Conservation (phyloP, 805 yeast genomes). For the Lachancea fermentati region DNA sequence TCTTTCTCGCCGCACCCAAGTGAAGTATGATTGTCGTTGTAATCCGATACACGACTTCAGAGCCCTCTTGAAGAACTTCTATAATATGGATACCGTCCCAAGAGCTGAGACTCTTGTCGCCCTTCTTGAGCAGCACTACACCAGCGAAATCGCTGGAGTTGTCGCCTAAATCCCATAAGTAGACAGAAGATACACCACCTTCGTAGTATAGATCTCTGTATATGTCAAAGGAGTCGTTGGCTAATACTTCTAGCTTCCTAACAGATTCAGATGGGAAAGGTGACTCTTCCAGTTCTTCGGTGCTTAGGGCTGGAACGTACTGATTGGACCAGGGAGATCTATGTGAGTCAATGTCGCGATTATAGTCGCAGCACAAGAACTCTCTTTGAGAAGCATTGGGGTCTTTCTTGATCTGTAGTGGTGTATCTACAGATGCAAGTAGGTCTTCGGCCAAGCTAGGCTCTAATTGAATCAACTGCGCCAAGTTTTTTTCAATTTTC, state of each 20-base stretch:
- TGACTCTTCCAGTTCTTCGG: conserved; percentile 57
- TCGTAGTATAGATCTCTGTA: conserved; percentile 93
- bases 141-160: conserved; percentile 67
- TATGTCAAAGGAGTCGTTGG: conserved; percentile 87
- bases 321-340: conserved; percentile 88
- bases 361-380: conserved; percentile 85
- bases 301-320: conserved; percentile 38
- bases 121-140: conserved; percentile 76
- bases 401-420: conserved; percentile 40
- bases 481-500: conserved; percentile 41
- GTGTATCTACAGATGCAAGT: conserved; percentile 81
- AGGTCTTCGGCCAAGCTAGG: conserved; percentile 83
- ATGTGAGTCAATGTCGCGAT: conserved; percentile 88
- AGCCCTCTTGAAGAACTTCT: conserved; percentile 47
- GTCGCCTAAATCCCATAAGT: conserved; percentile 83
- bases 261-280: conserved; percentile 66
- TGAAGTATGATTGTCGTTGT: conserved; percentile 87
- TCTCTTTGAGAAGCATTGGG: conserved; percentile 43
- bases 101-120: conserved; percentile 38
- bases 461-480: conserved; percentile 40
- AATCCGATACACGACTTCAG: conserved; percentile 51
- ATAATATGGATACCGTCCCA: conserved; percentile 97
- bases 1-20: conserved; percentile 38
- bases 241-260: conserved; percentile 69
- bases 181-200: conserved; percentile 86